Conservation (phyloP, 768 basidiomycete species). For the Paxillus involutus region DNA sequence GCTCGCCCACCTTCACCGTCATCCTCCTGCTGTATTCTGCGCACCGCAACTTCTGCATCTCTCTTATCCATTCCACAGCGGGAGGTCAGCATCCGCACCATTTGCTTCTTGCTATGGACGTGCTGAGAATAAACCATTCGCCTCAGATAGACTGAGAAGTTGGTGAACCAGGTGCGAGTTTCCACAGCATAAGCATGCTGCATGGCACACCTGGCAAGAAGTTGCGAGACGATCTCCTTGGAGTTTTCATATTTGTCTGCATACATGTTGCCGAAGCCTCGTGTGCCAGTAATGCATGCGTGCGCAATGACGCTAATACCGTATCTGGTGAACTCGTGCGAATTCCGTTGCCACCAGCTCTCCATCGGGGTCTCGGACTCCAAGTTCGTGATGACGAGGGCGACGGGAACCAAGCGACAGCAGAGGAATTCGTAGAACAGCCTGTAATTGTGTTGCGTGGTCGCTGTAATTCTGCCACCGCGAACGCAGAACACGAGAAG, state of each 20-base stretch:
- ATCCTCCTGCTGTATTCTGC: constrained; percentile 16
- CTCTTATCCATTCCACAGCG: constrained; percentile 24
- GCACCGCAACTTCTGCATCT: constrained; percentile 19
- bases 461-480: constrained; percentile 36
- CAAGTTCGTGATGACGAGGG: constrained; percentile 40
- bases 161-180: constrained; percentile 24
- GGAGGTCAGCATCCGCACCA: constrained; percentile 22
- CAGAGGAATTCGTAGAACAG: constrained; percentile 41
- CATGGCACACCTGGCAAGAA: constrained; percentile 22
- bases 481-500: constrained; percentile 40
- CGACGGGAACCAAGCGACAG: constrained; percentile 35
- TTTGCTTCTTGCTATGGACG: constrained; percentile 21
- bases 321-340: constrained; percentile 20
- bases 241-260: constrained; percentile 38
- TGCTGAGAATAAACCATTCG: constrained; percentile 22
- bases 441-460: constrained; percentile 35
- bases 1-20: neutral
- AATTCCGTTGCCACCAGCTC: constrained; percentile 33
- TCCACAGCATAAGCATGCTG: constrained; percentile 19
- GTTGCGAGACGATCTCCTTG: constrained; percentile 23
- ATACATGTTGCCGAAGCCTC: constrained; percentile 30
- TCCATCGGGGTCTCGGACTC: constrained; percentile 35
- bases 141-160: constrained; percentile 23
- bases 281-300: constrained; percentile 32
- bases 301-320: constrained; percentile 24